Conservation (phyloP, 306 rosid species). For the Albizia julibrissin region DNA sequence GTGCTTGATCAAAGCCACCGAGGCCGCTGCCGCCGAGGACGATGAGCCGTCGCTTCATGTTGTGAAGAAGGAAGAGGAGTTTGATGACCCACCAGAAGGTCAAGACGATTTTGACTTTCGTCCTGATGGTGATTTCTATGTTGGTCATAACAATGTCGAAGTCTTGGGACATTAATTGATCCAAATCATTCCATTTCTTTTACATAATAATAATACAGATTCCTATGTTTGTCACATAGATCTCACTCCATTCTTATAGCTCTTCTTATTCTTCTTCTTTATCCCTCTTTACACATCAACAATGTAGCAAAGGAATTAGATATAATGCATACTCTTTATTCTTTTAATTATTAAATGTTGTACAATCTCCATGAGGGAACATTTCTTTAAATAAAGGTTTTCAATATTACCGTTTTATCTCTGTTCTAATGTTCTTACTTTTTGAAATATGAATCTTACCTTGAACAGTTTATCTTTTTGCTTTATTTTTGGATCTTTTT, state of each 20-base stretch:
- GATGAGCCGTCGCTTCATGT: not conserved
- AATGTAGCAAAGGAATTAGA: not conserved
- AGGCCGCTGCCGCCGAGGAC: not conserved
- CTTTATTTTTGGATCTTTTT: not conserved
- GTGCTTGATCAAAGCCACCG: not conserved
- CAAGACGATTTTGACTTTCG: not conserved
- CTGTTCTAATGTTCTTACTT: too few species aligned
- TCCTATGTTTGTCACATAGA: too few species aligned
- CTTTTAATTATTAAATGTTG: not conserved
- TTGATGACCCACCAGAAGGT: not conserved
- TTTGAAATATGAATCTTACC: not conserved
- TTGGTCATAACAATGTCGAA: not conserved
- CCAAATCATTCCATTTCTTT: not conserved
- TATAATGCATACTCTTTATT: not conserved
- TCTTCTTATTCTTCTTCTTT: too few species aligned
- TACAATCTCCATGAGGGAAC: not conserved
- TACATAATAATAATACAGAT: not conserved
- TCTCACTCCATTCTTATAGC: not conserved
- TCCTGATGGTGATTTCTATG: not conserved
- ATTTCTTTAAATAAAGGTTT: not conserved
- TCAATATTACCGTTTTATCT: too few species aligned
- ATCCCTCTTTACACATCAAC: not conserved
- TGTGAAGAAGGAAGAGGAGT: not conserved
- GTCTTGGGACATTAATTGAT: not conserved
- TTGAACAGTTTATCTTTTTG: not conserved